phyloP scores from a whole-genome alignment of 768 basidiomycete genomes.

The Amyloporia xantha region DNA sequence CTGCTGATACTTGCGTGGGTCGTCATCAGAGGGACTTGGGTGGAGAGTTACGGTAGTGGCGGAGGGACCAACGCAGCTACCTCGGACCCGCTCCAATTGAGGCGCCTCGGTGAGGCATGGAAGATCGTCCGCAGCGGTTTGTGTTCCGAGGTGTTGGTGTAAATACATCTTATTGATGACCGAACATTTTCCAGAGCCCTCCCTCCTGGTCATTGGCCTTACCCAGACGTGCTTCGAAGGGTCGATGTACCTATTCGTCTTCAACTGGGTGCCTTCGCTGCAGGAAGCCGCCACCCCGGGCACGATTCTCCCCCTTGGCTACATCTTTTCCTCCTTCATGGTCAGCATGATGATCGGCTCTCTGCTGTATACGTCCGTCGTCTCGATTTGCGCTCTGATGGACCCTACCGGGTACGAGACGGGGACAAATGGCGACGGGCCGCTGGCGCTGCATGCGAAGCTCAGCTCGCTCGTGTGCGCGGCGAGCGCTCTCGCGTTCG shows the following conservation, averaged over 20 bases:
- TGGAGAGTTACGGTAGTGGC: constrained; percentile 61
- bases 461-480: constrained; percentile 60
- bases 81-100: constrained; percentile 38
- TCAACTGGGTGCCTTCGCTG: constrained; percentile 73
- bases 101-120: constrained; percentile 49
- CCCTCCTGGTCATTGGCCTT: constrained; percentile 58
- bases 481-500: constrained; percentile 49
- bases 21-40: constrained; percentile 53
- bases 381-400: constrained; percentile 19
- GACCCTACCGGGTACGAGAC: constrained; percentile 9
- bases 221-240: constrained; percentile 81
- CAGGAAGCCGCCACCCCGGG: constrained; percentile 48
- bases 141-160: background rate
- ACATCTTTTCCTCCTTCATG: constrained; percentile 80
- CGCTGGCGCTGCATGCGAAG: constrained; percentile 57
- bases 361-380: constrained; percentile 52
- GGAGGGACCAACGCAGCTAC: constrained; percentile 16
- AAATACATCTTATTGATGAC: background rate
- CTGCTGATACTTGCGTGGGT: constrained; percentile 49
- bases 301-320: constrained; percentile 56
- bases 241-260: constrained; percentile 82
- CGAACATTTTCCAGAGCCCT: constrained; percentile 39
- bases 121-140: constrained; percentile 47
- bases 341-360: constrained; percentile 79
- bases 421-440: constrained; percentile 25